Percentiles rank a stretch among this genome's conserved stretches.
These are phyloP conservation scores for Lactarius quietus DNA, from an alignment of 768 basidiomycete genomes.

Conservation along the genomic window DNA sequence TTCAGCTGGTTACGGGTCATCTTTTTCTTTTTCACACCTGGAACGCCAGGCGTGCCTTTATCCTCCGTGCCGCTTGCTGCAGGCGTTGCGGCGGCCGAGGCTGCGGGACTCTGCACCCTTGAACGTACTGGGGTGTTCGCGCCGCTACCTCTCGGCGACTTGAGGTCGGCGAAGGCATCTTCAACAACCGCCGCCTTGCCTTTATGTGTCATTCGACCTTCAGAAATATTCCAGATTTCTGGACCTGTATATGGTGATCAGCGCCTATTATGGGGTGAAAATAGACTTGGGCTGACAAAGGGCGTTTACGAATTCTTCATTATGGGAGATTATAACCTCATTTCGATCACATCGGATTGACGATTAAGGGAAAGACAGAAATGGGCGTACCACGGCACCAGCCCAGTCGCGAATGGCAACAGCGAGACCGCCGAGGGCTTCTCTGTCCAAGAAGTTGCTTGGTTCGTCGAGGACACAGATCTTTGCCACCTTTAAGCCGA, in stretches of 20 bases:
- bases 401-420: constrained; percentile 95
- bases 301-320: constrained; percentile 80
- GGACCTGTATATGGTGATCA: constrained; percentile 51
- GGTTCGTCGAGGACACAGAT: constrained; percentile 85
- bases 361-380: constrained; percentile 22
- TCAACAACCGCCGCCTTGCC: constrained; percentile 86
- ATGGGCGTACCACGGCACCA: constrained; percentile 70
- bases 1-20: constrained; percentile 85
- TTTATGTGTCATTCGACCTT: constrained; percentile 78
- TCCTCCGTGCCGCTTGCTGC: constrained; percentile 78
- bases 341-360: constrained; percentile 26
- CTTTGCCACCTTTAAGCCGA: constrained; percentile 32
- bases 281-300: constrained; percentile 53
- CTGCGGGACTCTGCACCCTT: constrained; percentile 63
- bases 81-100: constrained; percentile 70
- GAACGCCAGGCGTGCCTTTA: constrained; percentile 37
- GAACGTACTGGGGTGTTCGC: constrained; percentile 69
- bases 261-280: constrained; percentile 29
- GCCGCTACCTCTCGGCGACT: constrained; percentile 67
- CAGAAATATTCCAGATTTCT: constrained; percentile 94
- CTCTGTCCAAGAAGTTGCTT: constrained; percentile 96
- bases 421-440: constrained; percentile 91
- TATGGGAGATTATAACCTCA: constrained; percentile 94
- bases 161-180: constrained; percentile 74
- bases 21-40: constrained; percentile 84